These are phyloP conservation scores for Phytophthora pseudosyringae DNA, from an alignment of 352 stramenopile species.

Conservation along the genomic window DNA sequence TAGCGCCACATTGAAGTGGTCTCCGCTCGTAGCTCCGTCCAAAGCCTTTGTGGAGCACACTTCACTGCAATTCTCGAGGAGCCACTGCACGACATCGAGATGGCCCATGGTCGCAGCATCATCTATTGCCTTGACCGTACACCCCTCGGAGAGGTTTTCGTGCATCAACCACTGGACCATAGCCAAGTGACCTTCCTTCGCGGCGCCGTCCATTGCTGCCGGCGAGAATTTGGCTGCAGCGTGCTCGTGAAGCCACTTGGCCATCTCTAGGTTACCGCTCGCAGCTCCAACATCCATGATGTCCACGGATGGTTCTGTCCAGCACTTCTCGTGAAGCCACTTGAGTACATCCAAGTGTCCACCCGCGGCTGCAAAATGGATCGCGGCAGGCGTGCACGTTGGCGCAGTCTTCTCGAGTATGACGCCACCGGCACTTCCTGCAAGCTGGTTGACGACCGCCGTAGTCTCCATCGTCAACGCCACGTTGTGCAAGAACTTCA, in stretches of 20 bases:
- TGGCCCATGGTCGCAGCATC: slow-evolving; percentile 31
- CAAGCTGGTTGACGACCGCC: neutral
- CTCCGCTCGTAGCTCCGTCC: slow-evolving; percentile 26
- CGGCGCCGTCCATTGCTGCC: slow-evolving; percentile 29
- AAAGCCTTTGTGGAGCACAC: slow-evolving; percentile 36
- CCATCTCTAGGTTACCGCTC: slow-evolving; percentile 35
- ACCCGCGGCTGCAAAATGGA: slow-evolving; percentile 25
- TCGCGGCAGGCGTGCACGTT: slow-evolving; percentile 20
- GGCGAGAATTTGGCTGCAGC: slow-evolving; percentile 23
- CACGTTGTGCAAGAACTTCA: slow-evolving; percentile 33
- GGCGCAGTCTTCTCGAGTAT: slow-evolving; percentile 16
- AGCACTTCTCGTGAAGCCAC: slow-evolving; percentile 39
- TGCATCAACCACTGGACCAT: slow-evolving; percentile 33
- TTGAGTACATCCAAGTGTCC: slow-evolving; percentile 32
- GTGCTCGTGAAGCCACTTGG: slow-evolving; percentile 36
- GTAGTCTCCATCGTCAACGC: slow-evolving; percentile 18
- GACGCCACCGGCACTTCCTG: neutral
- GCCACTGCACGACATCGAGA: slow-evolving; percentile 33
- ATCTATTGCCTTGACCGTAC: slow-evolving; percentile 44
- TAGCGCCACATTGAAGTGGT: slow-evolving; percentile 45
- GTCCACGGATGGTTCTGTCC: slow-evolving; percentile 19
- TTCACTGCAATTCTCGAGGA: slow-evolving; percentile 27
- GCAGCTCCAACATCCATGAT: slow-evolving; percentile 31
- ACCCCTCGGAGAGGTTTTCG: slow-evolving; percentile 30
- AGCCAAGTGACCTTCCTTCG: slow-evolving; percentile 27